Evolutionary conservation across 1,284 basidiomycete genomes (phyloP).

Genomic region (Moniliophthora roreri): DNA sequence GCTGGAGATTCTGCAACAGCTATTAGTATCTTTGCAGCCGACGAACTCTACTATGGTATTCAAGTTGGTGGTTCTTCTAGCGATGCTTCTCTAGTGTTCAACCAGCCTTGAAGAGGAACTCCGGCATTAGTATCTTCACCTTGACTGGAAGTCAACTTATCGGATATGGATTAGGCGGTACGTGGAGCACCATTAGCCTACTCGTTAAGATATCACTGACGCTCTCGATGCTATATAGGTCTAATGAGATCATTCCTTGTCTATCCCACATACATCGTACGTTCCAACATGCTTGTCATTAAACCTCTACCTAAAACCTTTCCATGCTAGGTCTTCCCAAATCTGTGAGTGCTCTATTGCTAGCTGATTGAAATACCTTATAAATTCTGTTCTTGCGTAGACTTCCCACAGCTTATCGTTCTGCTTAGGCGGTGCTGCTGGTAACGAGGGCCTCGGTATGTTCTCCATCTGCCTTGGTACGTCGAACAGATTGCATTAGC

Average conservation of each 20-base stretch:
- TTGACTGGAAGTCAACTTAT: constrained; percentile 55
- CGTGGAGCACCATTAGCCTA: too few relatives aligned
- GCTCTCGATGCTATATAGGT: background rate
- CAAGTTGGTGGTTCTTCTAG: constrained; percentile 31
- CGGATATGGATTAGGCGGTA: constrained; percentile 32
- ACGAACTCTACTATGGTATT: constrained; percentile 56
- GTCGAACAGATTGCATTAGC: too few relatives aligned
- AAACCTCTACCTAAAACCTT: too few relatives aligned
- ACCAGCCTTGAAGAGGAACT: too few relatives aligned
- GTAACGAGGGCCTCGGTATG: constrained; percentile 48
- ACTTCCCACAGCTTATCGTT: constrained; percentile 17
- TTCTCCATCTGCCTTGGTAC: constrained; percentile 54
- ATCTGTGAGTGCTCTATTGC: constrained; percentile 10
- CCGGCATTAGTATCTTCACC: constrained; percentile 15
- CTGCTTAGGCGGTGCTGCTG: constrained; percentile 36
- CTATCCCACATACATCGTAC: constrained; percentile 20
- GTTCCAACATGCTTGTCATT: background rate
- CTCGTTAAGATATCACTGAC: background rate
- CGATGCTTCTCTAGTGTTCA: too few relatives aligned
- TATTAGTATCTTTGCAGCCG: constrained; percentile 65
- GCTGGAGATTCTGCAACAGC: constrained; percentile 64
- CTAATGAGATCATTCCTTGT: constrained; percentile 14
- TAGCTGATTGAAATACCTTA: too few relatives aligned
- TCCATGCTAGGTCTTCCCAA: constrained; percentile 17
- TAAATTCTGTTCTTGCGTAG: too few relatives aligned